Base-by-base conservation (phyloP, 352 stramenopile genomes). In the Blastocystis sp. region DNA sequence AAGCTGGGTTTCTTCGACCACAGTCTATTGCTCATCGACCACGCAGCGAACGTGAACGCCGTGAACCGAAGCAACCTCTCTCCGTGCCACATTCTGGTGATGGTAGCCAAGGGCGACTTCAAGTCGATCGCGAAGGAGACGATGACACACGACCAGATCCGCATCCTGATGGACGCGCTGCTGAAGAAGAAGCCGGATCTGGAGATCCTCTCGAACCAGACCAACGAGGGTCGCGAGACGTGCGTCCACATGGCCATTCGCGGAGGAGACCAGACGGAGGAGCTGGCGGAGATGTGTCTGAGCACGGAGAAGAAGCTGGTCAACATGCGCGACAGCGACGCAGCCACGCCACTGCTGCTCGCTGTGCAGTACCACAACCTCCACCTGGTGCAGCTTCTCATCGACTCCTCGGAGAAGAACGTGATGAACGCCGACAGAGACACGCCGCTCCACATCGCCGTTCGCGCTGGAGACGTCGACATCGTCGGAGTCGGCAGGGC, bases 221-320 rank as follows among this genome's bases (percentile, higher is more conserved):
- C 69, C 4, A 11, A 11, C 1, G 46, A 63, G 29, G 69, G 69
- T 40, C 36, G 65, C 11, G 75, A 85, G 27, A 85, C 75, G 1
- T 72, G 57, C n/a, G 8, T 85, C 32, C 75, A 85, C 65, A 85
- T 85, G 34, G 75, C 75, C 0, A 85, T 85, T 85, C 75, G 53
- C 9, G 75, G 75, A 6, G 75, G 75, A 0, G 56, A 27, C 11
- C 21, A n/a, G 75, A 85, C 75, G 18, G 18, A 76, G 51, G 29
- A 85, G 0, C 24, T 85, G 27, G 75, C 53, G 29, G 1, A 40
- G 11, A 29, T 59, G 53, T 85, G 57, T 44, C 32, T 85, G 40
- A 27, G 16, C 21, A 59, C 69, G 8, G 34, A 40, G 40, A 40
- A 40, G 40, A 54, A 72, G 24, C 34, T 85, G 36, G 75, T 44